A percentile compares a stretch with the other conserved stretches of the same genome.
Evolutionary conservation across 2,329 filamentous ascomycete species (phyloP).

Genomic region (Colletotrichum sansevieriae): DNA sequence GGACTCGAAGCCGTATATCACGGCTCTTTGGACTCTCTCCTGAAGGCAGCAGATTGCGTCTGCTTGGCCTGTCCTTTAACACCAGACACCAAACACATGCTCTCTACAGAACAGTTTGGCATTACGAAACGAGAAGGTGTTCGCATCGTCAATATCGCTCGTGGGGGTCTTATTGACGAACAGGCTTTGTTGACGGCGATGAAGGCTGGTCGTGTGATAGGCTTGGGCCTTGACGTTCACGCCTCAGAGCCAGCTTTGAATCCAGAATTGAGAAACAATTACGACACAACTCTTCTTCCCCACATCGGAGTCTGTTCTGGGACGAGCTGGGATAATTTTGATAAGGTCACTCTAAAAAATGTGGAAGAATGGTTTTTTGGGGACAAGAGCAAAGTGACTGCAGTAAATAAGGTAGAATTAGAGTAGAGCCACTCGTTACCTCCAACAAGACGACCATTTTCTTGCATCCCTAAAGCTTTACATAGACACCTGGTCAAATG

Average conservation of each 20-base stretch:
- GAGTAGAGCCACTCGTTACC: no score
- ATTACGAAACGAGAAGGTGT: not conserved
- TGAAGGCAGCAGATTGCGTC: not conserved
- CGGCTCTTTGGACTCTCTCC: not conserved
- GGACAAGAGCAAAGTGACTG: constrained; percentile 4
- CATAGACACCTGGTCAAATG: not conserved
- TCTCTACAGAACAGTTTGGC: not conserved
- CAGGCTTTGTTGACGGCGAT: not conserved
- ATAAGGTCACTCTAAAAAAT: not conserved
- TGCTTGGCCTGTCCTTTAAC: not conserved
- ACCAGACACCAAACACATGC: not conserved
- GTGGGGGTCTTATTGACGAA: not conserved
- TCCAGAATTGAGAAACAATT: not conserved
- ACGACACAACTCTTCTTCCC: constrained; percentile 1
- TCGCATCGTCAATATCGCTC: not conserved
- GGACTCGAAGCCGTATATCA: not conserved
- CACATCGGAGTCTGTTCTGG: constrained; percentile 12
- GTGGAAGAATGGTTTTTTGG: constrained; percentile 38
- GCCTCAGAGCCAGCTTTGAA: not conserved
- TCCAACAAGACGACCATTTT: no score
- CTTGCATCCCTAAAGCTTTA: no score
- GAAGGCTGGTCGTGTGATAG: not conserved
- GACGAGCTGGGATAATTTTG: constrained; percentile 10
- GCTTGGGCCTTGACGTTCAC: constrained; percentile 6
- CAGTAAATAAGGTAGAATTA: constrained; percentile 4